Evolutionary conservation across 495 filamentous ascomycete species (phyloP), one percentile per base, ranked within the genome.

Genomic region (Halenospora varia): DNA sequence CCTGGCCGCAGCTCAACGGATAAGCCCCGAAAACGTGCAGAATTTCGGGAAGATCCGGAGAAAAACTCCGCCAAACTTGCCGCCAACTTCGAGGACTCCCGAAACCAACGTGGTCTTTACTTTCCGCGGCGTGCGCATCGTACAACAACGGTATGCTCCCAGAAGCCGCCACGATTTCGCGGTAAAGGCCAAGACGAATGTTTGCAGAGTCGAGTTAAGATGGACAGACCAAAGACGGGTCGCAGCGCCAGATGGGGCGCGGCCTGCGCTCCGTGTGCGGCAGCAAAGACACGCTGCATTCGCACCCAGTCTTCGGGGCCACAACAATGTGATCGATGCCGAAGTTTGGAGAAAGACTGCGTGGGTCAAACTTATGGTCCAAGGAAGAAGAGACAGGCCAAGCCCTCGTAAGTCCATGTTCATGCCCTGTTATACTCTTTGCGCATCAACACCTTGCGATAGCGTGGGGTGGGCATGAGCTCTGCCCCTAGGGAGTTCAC

Each of bases 161-260:
- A 40, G 35, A 40, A 40, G 35, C 35, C 35, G 35, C 35, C 35
- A 40, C 35, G 35, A 40, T 40, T 40, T 40, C 35, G 35, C 35
- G 35, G 35, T 40, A 40, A 40, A 40, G 35, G 35, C 35, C 9
- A 40, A 40, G 35, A 40, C 35, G 35, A 40, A 40, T 40, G 35
- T 40, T 40, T 40, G 35, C 35, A 40, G 35, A 40, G 35, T 40
- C 35, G 35, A 40, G 35, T 40, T 40, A 40, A 40, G 25, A 53
- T 53, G 50, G 50, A 39, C 10, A 53, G 15, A 24, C 50, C 50
- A 35, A 53, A 24, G 26, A 20, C 50, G 26, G 50, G 35, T 40
- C 50, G 53, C 45, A 65, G 62, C 11, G 66, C 70, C 17, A 72
- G 64, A 66, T 72, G 70, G 70, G 70, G 70, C 10, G 70, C 68